Base-by-base conservation (phyloP, 495 filamentous ascomycete species). In the Halenospora varia region DNA sequence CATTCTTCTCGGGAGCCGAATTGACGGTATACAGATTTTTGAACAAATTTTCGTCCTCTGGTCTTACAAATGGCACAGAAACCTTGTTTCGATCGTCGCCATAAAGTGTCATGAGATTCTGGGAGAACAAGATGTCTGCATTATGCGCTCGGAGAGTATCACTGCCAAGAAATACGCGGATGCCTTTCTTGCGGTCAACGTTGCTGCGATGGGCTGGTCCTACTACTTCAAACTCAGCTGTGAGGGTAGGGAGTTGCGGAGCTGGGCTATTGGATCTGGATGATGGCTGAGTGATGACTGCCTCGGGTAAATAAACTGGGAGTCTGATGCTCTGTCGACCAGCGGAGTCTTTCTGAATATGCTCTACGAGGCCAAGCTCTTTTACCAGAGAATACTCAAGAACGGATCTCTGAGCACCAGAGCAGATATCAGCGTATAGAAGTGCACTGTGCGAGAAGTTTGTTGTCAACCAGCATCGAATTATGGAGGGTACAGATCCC, bases 381-480 rank as follows among this genome's bases (percentile, higher is more conserved):
- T 82, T 81, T 50, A 97, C 73, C 55, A 96, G 75, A 4, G 83
- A 80, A 59, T 79, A 79, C 48, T 92, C 86, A 29, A 98, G 65
- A 23, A 82, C 83, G 3, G 94, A 97, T 64, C 81, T 84, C 71
- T 91, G 92, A 13, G 94, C 96, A 10, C 92, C 95, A 10, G 90
- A 92, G 70, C 94, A 98, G 18, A 96, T 78, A 25, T 87, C 92
- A 23, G 94, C 94, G 62, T 97, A 97, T 4, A 97, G 79, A 3
- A 97, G 79, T 10, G 90, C 82, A 55, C 87, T 85, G 60, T 93
- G 90, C 0, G 92, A 92, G 66, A 92, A 97, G 60, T 88, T 85
- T 3, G 82, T 86, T 8, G 86, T 88, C 53, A 97, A 75, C 93
- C 95, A 97, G 75, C 94, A 98, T 50, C 94, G 88, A 46, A 98